These are phyloP conservation scores for Colletotrichum orbiculare DNA, from an alignment of 2,329 filamentous ascomycete genomes.

Conservation along the genomic window DNA sequence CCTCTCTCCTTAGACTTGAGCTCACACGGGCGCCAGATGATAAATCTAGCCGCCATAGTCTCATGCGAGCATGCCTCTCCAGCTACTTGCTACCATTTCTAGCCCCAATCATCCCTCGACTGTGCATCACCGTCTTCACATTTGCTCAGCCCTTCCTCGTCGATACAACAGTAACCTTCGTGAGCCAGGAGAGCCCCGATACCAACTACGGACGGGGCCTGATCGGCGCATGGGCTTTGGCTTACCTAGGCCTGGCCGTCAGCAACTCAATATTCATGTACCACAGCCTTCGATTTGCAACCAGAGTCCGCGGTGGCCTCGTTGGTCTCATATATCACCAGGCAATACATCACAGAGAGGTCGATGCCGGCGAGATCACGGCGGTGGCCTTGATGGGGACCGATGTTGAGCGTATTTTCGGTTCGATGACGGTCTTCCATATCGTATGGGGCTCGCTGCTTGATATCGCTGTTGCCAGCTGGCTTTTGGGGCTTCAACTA, in stretches of 20 bases:
- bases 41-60: constrained; percentile 29
- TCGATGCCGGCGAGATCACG: constrained; percentile 41
- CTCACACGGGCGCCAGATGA: constrained; percentile 32
- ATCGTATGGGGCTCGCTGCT: constrained; percentile 44
- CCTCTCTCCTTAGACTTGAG: too few relatives aligned
- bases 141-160: constrained; percentile 47
- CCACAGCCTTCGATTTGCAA: constrained; percentile 40
- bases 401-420: constrained; percentile 46
- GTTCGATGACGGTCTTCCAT: constrained; percentile 40
- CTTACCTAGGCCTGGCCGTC: constrained; percentile 46
- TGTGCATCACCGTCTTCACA: constrained; percentile 42
- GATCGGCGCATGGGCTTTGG: constrained; percentile 45
- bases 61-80: constrained; percentile 35
- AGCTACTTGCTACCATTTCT: constrained; percentile 37
- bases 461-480: constrained; percentile 44
- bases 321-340: constrained; percentile 42
- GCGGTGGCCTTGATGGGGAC: constrained; percentile 48
- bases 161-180: constrained; percentile 39
- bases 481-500: constrained; percentile 45
- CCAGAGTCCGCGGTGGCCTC: constrained; percentile 40
- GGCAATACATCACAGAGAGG: constrained; percentile 37
- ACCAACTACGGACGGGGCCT: constrained; percentile 41
- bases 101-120: constrained; percentile 40
- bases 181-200: constrained; percentile 33
- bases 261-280: constrained; percentile 41